phyloP scores from a whole-genome alignment of 2,329 filamentous ascomycete species.

The Elsinoe fawcettii region DNA sequence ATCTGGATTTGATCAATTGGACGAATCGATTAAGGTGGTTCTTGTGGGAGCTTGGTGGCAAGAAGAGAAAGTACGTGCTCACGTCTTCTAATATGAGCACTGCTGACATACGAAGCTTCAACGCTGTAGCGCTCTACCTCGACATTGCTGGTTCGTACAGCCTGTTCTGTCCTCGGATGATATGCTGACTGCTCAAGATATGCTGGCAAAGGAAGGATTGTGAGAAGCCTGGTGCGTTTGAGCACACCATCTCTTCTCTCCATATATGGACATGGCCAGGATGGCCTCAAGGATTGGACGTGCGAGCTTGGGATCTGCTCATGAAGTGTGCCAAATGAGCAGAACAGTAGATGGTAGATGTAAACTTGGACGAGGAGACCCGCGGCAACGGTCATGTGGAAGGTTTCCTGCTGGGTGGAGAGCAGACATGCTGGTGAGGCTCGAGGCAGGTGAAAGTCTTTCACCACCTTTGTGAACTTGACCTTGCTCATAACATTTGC shows the following conservation, averaged over 20 bases:
- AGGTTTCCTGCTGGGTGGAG: background rate
- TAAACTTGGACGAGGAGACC: too few species aligned
- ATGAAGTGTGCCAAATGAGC: too few species aligned
- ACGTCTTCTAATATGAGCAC: background rate
- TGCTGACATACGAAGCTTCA: constrained; percentile 38
- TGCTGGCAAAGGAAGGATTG: constrained; percentile 34
- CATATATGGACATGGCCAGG: too few species aligned
- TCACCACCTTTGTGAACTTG: background rate
- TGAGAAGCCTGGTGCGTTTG: too few species aligned
- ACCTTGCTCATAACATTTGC: background rate
- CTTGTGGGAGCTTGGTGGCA: constrained; percentile 49
- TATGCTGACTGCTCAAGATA: constrained; percentile 22
- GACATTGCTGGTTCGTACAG: constrained; percentile 52
- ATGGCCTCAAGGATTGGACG: too few species aligned
- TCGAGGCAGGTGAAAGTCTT: background rate
- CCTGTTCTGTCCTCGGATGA: too few species aligned
- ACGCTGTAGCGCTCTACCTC: constrained; percentile 57
- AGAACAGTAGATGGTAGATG: too few species aligned
- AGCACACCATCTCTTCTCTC: too few species aligned
- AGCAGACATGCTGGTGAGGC: background rate
- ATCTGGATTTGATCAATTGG: constrained; percentile 61
- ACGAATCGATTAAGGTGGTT: constrained; percentile 54
- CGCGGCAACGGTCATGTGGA: background rate
- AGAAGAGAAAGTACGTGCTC: constrained; percentile 43
- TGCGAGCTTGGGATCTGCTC: too few species aligned